Base-by-base conservation (phyloP, 805 yeast species). In the Yarrowia bubula region DNA sequence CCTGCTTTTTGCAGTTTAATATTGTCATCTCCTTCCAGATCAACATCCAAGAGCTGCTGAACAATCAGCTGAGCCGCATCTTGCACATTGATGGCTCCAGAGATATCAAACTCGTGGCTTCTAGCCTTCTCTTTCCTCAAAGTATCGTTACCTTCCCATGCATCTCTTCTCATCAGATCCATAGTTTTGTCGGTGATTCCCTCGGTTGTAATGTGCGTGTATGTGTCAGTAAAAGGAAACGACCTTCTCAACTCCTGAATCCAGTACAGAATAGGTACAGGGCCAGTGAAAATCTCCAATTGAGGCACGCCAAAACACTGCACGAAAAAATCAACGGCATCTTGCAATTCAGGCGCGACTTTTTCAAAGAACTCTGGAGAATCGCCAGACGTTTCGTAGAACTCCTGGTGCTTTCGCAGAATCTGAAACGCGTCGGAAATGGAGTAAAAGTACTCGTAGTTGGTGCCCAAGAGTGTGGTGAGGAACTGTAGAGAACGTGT, bases 301-400 rank as follows among this genome's bases (percentile, higher is more conserved):
- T 58, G 64, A 3, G 64, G 64, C 10, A 58, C 51, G 7, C 64
- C 64, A 33, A 58, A 58, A 43, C 64, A 58, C 43, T 58, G 64
- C 7, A 58, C 42, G 28, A 58, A 58, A 11, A 58, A 58, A 9
- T 58, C 64, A 11, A 58, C 64, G 3, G 64, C 64, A 17, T 58
- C 64, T 18, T 43, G 51, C n/a, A 58, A 33, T 22, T 44, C 28
- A 8, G 51, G 51, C 1, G 18, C 51, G n/a, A 58, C 15, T 4
- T 42, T 43, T n/a, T 33, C 42, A 33, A 13, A 58, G 43, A 58
- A 58, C 22, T 43, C 51, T 35, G 51, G 64, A 18, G 41, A 33
- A 9, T 58, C 64, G 17, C 64, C 64, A 4, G 35, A 17, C 11
- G 41, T 43, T 10, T 43, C 51, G 32, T 58, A 58, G 11, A 33